A percentile compares a stretch with the other conserved stretches of the same genome.
These are phyloP conservation scores for Aspergillus sp. DNA, from an alignment of 2,329 filamentous ascomycete species.

Conservation along the genomic window DNA sequence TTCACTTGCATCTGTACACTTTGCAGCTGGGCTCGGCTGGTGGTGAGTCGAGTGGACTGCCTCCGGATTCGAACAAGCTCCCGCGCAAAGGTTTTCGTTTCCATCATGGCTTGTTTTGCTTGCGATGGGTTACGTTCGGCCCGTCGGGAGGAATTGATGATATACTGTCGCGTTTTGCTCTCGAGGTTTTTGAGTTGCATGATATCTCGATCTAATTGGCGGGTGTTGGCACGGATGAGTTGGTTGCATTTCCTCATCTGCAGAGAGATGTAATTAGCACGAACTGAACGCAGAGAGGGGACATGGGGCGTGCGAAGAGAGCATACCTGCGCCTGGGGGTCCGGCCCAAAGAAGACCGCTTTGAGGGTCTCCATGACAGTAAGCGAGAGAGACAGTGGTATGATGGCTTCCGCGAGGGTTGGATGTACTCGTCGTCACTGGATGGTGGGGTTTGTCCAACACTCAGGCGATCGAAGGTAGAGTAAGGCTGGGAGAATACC, in stretches of 20 bases:
- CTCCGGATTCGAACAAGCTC: conserved; percentile 83
- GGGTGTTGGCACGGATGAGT: conserved; percentile 83
- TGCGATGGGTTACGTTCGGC: conserved; percentile 76
- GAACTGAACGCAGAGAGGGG: conserved; percentile 4
- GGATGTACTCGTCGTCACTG: not conserved
- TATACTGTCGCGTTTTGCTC: conserved; percentile 78
- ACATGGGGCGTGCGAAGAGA: not conserved
- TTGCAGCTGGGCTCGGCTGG: conserved; percentile 85
- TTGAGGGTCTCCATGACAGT: conserved; percentile 78
- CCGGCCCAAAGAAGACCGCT: conserved; percentile 84
- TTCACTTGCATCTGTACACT: conserved; percentile 97
- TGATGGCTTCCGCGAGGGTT: not conserved
- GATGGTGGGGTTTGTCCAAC: not conserved
- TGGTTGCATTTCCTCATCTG: conserved; percentile 95
- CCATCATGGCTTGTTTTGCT: conserved; percentile 72
- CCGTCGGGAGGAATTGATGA: conserved; percentile 77
- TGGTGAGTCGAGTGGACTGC: conserved; percentile 70
- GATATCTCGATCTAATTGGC: conserved; percentile 94
- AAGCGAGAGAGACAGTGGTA: not conserved
- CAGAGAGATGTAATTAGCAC: conserved; percentile 10
- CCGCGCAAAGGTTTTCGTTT: conserved; percentile 82
- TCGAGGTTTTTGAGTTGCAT: conserved; percentile 73
- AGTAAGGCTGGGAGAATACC: not conserved
- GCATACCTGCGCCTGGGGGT: conserved; percentile 84
- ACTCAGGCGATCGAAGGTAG: too few relatives aligned